Percentiles rank a stretch among this genome's conserved stretches.
phyloP scores from a whole-genome alignment of 129 eudicot genomes.

The Arctium minus region DNA sequence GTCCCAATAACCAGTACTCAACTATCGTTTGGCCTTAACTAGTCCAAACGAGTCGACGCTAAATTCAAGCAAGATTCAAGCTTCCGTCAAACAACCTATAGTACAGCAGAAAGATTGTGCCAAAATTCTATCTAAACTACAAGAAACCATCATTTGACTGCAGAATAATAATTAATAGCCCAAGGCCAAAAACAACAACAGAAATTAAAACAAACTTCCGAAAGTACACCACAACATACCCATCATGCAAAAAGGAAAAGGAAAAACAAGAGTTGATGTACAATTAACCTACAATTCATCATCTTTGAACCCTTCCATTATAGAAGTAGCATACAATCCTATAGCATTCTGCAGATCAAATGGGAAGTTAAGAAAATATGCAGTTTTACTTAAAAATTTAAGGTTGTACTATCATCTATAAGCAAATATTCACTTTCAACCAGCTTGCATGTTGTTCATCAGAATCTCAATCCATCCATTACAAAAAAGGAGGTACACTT shows the following conservation, averaged over 20 bases:
- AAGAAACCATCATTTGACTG: not conserved
- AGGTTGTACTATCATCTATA: not conserved
- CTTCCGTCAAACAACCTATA: not conserved
- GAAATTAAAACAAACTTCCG: not conserved
- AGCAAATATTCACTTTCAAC: not conserved
- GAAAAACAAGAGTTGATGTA: not conserved
- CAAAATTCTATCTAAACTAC: not conserved
- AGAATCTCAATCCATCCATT: not conserved
- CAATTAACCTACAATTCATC: conserved; percentile 3
- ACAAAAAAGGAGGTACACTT: not conserved
- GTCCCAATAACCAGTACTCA: not conserved
- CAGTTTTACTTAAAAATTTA: not conserved
- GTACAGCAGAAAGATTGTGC: not conserved
- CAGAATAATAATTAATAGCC: not conserved
- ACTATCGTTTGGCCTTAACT: not conserved
- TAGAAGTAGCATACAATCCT: not conserved
- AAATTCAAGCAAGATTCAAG: not conserved
- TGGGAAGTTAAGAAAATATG: not conserved
- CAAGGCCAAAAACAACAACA: conserved; percentile 1
- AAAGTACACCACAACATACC: not conserved
- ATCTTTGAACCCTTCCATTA: not conserved
- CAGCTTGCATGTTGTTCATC: not conserved
- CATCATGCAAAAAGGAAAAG: not conserved
- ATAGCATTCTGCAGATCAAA: not conserved
- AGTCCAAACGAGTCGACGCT: not conserved